Evolutionary conservation across 2,329 filamentous ascomycete species (phyloP), one percentile per base, ranked within the genome.

Genomic region (Monascus ruber): DNA sequence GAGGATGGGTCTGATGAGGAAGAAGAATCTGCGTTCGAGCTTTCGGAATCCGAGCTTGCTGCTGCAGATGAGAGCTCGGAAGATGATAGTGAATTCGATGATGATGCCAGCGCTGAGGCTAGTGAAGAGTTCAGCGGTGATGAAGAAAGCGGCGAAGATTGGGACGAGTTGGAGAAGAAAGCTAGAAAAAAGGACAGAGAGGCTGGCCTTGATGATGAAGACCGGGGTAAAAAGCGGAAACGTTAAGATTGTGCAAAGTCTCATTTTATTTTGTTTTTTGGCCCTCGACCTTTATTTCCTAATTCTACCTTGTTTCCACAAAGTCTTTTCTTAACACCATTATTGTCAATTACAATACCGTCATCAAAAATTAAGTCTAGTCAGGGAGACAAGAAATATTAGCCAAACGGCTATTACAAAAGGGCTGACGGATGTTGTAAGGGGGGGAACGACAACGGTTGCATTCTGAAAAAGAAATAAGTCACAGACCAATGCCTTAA

Each of bases 81-180:
- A 49, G 88, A 93, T 33, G 91, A 86, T 42, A 91, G 83, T 17
- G 88, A 96, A 45, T 96, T 91, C 57, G 88, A 94, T 53, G 89
- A 89, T 55, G 88, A 94, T 46, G 89, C 86, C 26, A 83, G 78
- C 46, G 87, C 89, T 8, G 84, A 85, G 40, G 78, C 64, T 34
- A 74, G 73, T 36, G 83, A 83, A 17, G 71, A 76, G 11, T 77
- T 76, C 33, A 66, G 63, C 39, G 63, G 51, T 5, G 74, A 77
- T 3, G 84, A 88, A 5, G 83, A 83, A 34, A 83, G 85, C 47
- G 83, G 83, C 36, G 83, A 95, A 59, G 85, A 93, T 56, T 95
- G 89, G 89, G 88, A 96, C 58, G 87, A 93, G 63, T 61, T 95
- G 42, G 89, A 95, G 69, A 81, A 81, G 63, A 94, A 36, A 71